Conservation (phyloP, 331 rosid species). For the Saraca asoca region DNA sequence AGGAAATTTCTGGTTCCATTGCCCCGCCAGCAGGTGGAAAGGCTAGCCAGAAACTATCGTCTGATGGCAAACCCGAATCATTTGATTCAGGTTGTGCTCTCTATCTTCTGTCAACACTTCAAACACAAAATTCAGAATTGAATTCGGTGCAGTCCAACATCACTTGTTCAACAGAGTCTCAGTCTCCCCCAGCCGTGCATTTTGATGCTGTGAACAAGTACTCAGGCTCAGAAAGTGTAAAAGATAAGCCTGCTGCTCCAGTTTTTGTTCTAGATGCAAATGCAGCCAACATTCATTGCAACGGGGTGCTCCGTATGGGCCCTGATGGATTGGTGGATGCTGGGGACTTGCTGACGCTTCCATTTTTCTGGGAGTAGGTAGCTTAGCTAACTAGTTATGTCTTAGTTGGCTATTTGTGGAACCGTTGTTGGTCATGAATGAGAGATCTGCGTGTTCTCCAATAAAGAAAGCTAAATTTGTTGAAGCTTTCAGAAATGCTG, state of each 20-base stretch:
- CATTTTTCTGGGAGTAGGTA: constrained; percentile 66
- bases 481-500: constrained; percentile 28
- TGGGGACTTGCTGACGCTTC: constrained; percentile 51
- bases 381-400: constrained; percentile 6
- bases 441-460: constrained; percentile 26
- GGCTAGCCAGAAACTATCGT: constrained; percentile 39
- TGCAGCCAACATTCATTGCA: constrained; percentile 43
- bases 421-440: constrained; percentile 13
- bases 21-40: constrained; percentile 40
- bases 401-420: constrained; percentile 29
- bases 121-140: constrained; percentile 50
- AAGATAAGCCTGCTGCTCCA: constrained; percentile 36
- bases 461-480: constrained; percentile 27
- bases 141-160: constrained; percentile 51
- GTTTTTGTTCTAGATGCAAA: constrained; percentile 38
- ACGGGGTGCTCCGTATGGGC: constrained; percentile 49
- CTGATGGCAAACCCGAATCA: constrained; percentile 44
- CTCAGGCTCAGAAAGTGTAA: constrained; percentile 37
- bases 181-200: constrained; percentile 44
- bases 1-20: constrained; percentile 31
- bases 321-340: constrained; percentile 53
- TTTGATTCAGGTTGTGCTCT: constrained; percentile 84
- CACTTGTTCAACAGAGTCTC: constrained; percentile 52
- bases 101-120: constrained; percentile 97
- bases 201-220: constrained; percentile 34